Base-by-base conservation (phyloP, 2,329 filamentous ascomycete genomes). In the Fonsecaea nubica region DNA sequence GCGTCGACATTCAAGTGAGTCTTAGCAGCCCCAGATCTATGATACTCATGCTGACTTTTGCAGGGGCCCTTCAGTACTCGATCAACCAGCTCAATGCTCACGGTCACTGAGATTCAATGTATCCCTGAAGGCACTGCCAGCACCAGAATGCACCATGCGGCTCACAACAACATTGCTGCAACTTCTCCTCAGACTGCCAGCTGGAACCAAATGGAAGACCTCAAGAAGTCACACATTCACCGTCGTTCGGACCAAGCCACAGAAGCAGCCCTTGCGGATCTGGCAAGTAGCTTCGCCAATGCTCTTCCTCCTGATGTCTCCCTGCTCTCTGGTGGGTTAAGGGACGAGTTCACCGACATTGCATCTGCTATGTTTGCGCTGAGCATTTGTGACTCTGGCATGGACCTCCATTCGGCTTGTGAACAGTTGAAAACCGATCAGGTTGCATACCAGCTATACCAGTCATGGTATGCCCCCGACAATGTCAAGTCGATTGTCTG, bases 81-180 rank as follows among this genome's bases (percentile, higher is more conserved):
- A 50, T 67, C 64, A 36, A 66, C 62, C 38, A 63, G 63, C 30
- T 64, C 65, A 33, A 62, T 64, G 45, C 67, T 73, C 53, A 71
- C 69, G 1, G 61, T 72, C 54, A 71, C 69, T 32, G 64, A 67
- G 55, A 64, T 72, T 53, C 67, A 65, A 61, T 72, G 71, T 45
- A 69, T 73, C 32, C 58, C 66, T 50, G 64, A 67, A 33, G 57
- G 58, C 35, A 62, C 62, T n/a, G 55, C 66, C n/a, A 69, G 52
- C 36, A 68, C 63, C 40, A 63, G 66, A 60, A 55, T 64, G 25
- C 52, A 64, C 36, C 38, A 57, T 33, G 35, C 50, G 45, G 68
- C 57, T 36, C 38, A 63, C 33, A 59, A 63, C 38, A 56, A 63
- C 18, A 30, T 38, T 45, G 56, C 58, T 33, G 59, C 25, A 10